Evolutionary conservation across 345 rosid species (phyloP).

Genomic region (Odontarrhena argentea): DNA sequence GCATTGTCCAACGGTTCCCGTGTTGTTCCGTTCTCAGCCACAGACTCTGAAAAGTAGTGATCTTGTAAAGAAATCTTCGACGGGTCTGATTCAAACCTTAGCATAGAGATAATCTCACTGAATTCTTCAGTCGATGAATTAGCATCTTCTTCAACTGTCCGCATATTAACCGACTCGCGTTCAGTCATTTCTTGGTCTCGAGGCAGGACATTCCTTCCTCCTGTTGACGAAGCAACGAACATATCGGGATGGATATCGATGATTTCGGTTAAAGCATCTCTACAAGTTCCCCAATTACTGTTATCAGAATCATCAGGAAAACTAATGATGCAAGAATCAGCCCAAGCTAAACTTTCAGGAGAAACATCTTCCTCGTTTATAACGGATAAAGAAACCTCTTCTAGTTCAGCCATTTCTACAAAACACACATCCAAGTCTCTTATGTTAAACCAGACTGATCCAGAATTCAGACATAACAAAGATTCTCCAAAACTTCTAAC

Average conservation of each 20-base stretch:
- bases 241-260: constrained; percentile 48
- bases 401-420: constrained; percentile 35
- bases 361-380: constrained; percentile 44
- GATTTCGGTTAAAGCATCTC: constrained; percentile 59
- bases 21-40: constrained; percentile 22
- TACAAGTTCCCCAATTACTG: constrained; percentile 50
- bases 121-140: constrained; percentile 29
- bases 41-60: constrained; percentile 43
- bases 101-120: constrained; percentile 23
- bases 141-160: constrained; percentile 24
- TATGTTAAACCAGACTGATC: background rate
- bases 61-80: constrained; percentile 38
- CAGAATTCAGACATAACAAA: background rate
- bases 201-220: constrained; percentile 1
- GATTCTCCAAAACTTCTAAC: background rate
- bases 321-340: constrained; percentile 62
- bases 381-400: constrained; percentile 21
- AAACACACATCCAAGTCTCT: constrained; percentile 7
- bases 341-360: constrained; percentile 68
- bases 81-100: constrained; percentile 35
- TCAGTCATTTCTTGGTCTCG: constrained; percentile 36
- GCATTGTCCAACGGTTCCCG: constrained; percentile 28
- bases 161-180: background rate
- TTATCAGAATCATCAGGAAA: constrained; percentile 50
- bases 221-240: constrained; percentile 31